A percentile compares a stretch with the other conserved stretches of the same genome.
Conservation (phyloP, 139 green algal genomes). For the Pleodorina starrii region DNA sequence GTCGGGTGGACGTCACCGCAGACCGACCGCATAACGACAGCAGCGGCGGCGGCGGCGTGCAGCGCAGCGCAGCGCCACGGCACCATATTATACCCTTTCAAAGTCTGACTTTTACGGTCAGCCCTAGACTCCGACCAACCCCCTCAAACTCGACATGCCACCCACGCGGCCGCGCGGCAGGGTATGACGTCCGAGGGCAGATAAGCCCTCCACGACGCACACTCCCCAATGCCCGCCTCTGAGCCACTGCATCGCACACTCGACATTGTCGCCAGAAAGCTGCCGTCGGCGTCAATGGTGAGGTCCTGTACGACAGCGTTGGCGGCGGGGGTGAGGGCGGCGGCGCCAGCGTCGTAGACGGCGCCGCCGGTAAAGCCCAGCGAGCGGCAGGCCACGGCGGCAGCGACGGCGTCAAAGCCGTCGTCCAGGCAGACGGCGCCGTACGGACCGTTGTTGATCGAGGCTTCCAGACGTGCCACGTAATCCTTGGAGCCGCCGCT, state of each 20-base stretch:
- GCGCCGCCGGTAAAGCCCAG: neutral
- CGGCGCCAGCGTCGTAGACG: neutral
- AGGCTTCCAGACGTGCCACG: neutral
- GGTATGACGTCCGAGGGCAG: neutral
- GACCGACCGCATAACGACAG: too few species aligned
- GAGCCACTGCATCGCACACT: neutral
- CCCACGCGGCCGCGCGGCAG: slow-evolving; percentile 11
- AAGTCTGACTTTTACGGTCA: too few species aligned
- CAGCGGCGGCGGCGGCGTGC: too few species aligned
- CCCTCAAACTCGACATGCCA: neutral
- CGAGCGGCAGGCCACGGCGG: slow-evolving; percentile 7
- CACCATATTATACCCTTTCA: too few species aligned
- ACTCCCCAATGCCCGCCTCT: neutral
- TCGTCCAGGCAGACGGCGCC: slow-evolving; percentile 16
- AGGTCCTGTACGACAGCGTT: neutral
- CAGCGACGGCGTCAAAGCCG: neutral
- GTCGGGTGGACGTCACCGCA: too few species aligned
- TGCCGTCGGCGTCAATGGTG: neutral
- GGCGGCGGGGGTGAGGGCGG: too few species aligned
- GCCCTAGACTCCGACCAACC: too few species aligned
- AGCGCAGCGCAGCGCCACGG: too few species aligned
- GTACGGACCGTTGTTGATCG: neutral
- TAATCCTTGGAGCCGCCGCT: neutral
- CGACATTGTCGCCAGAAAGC: neutral
- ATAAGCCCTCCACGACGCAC: neutral